Conservation (phyloP, 139 green algal species). For the Chlorella vulgaris region DNA sequence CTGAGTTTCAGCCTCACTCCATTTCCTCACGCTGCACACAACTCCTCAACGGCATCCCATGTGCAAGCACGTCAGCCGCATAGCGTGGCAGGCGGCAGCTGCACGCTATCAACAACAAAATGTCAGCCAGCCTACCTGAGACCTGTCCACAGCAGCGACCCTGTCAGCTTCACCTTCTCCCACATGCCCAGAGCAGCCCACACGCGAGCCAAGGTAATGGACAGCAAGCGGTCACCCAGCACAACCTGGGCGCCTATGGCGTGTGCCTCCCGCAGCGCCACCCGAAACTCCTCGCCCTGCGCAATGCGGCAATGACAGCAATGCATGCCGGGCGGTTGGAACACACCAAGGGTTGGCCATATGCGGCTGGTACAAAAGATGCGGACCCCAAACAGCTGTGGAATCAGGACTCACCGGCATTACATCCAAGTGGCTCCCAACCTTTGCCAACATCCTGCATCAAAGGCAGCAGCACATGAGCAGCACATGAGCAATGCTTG, state of each 20-base stretch:
- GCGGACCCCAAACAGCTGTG: neutral
- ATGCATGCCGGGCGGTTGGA: too few species aligned
- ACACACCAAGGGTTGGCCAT: too few species aligned
- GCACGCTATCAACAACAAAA: too few species aligned
- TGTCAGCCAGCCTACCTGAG: conserved; percentile 33
- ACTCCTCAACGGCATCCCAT: too few species aligned
- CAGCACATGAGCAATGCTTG: neutral
- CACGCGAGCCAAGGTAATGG: conserved; percentile 56
- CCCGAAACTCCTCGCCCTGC: conserved; percentile 70
- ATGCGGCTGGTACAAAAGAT: too few species aligned
- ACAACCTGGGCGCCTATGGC: conserved; percentile 51
- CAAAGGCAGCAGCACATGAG: neutral
- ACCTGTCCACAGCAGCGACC: conserved; percentile 52
- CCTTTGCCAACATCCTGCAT: conserved; percentile 42
- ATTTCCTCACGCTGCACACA: too few species aligned
- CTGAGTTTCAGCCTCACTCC: too few species aligned
- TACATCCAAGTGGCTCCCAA: conserved; percentile 56
- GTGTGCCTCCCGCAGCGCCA: conserved; percentile 58
- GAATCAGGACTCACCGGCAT: conserved; percentile 28
- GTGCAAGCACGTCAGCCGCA: too few species aligned
- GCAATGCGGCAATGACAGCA: conserved; percentile 35
- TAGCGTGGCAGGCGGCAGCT: too few species aligned
- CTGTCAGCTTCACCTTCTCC: conserved; percentile 52
- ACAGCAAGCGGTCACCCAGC: conserved; percentile 58
- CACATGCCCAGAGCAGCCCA: conserved; percentile 55